Base-by-base conservation (phyloP, 2,329 filamentous ascomycete genomes). In the Aspergillus sergii region DNA sequence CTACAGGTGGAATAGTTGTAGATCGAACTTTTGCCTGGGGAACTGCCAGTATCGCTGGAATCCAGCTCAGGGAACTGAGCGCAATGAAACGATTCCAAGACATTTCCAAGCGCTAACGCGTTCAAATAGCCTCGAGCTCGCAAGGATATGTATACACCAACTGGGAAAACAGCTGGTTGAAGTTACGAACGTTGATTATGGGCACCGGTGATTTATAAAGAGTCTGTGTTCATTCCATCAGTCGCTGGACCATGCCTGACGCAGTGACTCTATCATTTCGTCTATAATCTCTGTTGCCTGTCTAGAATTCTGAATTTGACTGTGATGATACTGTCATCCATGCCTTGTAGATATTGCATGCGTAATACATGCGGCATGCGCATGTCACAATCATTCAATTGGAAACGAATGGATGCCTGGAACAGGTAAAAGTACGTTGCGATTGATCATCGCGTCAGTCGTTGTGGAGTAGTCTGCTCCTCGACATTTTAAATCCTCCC, bases 1-100 rank as follows among this genome's bases (percentile, higher is more conserved):
- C 57, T 0, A n/a, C 57, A 14, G 46, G 57, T 7, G 60, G 28
- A 57, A 14, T 2, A 28, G 55, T 19, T n/a, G 8, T 46, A n/a
- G 32, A 32, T 50, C 32, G 39, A 45, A 11, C 26, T 16, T 60
- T 65, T 46, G 58, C 59, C 16, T 67, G 64, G 43, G 65, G 63
- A 48, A 46, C n/a, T 34, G 71, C 71, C 58, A 64, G 53, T 34
- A 57, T 54, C 2, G 65, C 67, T 3, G 69, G 62, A 45, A 71
- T 28, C 28, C 59, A 69, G 62, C 60, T 58, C 56, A 74, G 55
- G 48, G 66, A 30, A 39, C 64, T 58, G 32, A 70, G 28, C 7
- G 66, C 23, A 14, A 69, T 45, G 10, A 71, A 2, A 19, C 14
- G 58, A 11, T 66, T 65, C 62, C 50, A 66, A 46, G 62, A 57